These are phyloP conservation scores for Talaromyces verruculosus DNA, from an alignment of 2,329 filamentous ascomycete genomes.

Conservation along the genomic window DNA sequence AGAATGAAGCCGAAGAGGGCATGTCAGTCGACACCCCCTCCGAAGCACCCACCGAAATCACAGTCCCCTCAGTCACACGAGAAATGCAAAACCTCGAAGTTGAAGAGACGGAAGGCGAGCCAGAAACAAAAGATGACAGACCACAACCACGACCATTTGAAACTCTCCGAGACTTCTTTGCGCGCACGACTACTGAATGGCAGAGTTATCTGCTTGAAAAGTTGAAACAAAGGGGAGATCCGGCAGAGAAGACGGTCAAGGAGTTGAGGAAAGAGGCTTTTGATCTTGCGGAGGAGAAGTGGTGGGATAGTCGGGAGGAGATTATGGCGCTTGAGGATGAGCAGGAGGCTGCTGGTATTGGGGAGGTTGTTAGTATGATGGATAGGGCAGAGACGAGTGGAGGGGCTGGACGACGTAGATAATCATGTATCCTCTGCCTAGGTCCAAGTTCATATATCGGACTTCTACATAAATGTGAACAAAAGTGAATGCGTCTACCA, in stretches of 20 bases:
- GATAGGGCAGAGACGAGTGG: slow-evolving; percentile 60
- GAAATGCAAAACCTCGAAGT: slow-evolving; percentile 41
- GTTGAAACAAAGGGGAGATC: slow-evolving; percentile 64
- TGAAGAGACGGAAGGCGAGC: slow-evolving; percentile 37
- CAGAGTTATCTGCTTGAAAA: slow-evolving; percentile 80
- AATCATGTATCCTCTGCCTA: not conserved
- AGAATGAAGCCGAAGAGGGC: slow-evolving; percentile 50
- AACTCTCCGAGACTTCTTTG: slow-evolving; percentile 86
- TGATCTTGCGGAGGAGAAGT: slow-evolving; percentile 88
- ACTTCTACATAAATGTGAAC: no score
- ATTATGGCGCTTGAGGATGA: slow-evolving; percentile 89
- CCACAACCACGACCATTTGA: slow-evolving; percentile 84
- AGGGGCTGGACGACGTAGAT: slow-evolving; percentile 47
- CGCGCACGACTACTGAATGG: slow-evolving; percentile 83
- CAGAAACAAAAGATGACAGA: slow-evolving; percentile 67
- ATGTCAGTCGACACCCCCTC: slow-evolving; percentile 41
- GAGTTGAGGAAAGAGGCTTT: slow-evolving; percentile 92
- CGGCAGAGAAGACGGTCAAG: slow-evolving; percentile 67
- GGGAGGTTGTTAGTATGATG: slow-evolving; percentile 85
- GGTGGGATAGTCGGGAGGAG: slow-evolving; percentile 98
- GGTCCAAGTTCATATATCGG: not conserved
- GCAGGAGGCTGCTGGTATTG: slow-evolving; percentile 91
- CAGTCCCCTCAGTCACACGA: slow-evolving; percentile 37
- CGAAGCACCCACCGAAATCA: slow-evolving; percentile 38
- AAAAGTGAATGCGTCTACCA: not conserved